Base-by-base conservation (phyloP, 1,284 basidiomycete species). In the Rhizoctonia solani region DNA sequence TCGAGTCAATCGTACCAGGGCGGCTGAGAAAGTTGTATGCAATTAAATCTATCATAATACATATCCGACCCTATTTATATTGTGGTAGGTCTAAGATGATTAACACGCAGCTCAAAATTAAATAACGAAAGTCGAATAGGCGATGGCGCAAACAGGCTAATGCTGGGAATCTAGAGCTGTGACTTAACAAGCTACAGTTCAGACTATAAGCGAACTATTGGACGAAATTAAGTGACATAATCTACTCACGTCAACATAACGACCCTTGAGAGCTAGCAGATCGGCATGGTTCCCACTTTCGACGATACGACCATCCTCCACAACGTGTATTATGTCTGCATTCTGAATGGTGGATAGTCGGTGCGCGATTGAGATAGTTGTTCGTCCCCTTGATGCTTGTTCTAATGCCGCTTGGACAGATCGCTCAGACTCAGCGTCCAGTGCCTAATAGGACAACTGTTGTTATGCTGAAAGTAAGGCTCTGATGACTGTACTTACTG, bases 321-420 rank as follows among this genome's bases (percentile, higher is more conserved):
- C 74, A 27, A 79, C 78, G 58, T 74, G 76, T 68, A 79, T 79
- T 21, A 73, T 70, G 53, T 79, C 75, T 25, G 76, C 74, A 25
- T 73, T 71, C 13, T 72, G 67, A 52, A 78, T 78, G 11, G 77
- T 76, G 0, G 74, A 75, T 29, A 79, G 66, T 2, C 78, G 73
- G 66, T 79, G 78, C 0, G 78, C 78, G 61, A 80, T 77, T 21
- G 75, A 76, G 49, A 79, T 77, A 1, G 73, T 75, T 29, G 74
- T 71, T 19, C 74, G 66, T 1, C 76, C 78, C 3, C 70, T 55
- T 0, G 76, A 74, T 0, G 76, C 78, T 49, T 74, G 73, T 61
- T 80, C 78, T 1, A 80, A 71, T 3, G 79, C 79, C 44, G 76
- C 71, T 63, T 80, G 79, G 0, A 80, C 78, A 16, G 75, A 71